A percentile compares a stretch with the other conserved stretches of the same genome.
phyloP scores from a whole-genome alignment of 169 alveolate genomes.

The Cryptosporidium viatorum region DNA sequence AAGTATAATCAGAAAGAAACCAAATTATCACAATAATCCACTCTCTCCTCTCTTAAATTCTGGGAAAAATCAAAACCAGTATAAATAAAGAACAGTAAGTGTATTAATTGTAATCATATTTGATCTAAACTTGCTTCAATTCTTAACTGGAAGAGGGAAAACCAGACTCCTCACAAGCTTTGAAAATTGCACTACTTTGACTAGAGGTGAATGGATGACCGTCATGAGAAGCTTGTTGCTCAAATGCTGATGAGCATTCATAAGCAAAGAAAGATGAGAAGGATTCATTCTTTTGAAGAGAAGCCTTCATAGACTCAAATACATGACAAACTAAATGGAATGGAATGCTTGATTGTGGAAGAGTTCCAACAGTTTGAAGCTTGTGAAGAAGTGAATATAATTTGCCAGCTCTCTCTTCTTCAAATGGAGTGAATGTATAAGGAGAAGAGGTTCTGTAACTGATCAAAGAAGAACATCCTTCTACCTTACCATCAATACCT shows the following conservation, averaged over 20 bases:
- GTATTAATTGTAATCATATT: neutral
- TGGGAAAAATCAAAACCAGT: neutral
- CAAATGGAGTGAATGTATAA: constrained; percentile 15
- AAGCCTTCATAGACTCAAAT: constrained; percentile 64
- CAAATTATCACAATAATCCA: neutral
- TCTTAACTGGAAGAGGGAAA: constrained; percentile 25
- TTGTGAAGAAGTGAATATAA: constrained; percentile 13
- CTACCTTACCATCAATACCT: constrained; percentile 48
- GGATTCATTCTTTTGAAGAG: constrained; percentile 13
- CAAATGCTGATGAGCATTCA: constrained; percentile 73
- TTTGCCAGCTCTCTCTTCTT: constrained; percentile 19
- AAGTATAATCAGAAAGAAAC: neutral
- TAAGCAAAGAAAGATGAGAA: constrained; percentile 49
- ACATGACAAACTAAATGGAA: constrained; percentile 55
- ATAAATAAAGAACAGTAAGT: neutral
- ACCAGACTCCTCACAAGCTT: constrained; percentile 59
- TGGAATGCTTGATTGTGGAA: neutral
- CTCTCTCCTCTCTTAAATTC: too few relatives aligned
- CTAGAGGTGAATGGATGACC: constrained; percentile 11
- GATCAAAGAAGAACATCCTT: constrained; percentile 36
- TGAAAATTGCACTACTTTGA: constrained; percentile 21
- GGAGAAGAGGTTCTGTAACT: constrained; percentile 48
- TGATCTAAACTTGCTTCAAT: neutral
- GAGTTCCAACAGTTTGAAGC: neutral
- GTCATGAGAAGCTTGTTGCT: constrained; percentile 54